Evolutionary conservation across 2,329 filamentous ascomycete species (phyloP), one percentile per base, ranked within the genome.

Genomic region (Emericellopsis cladophorae): DNA sequence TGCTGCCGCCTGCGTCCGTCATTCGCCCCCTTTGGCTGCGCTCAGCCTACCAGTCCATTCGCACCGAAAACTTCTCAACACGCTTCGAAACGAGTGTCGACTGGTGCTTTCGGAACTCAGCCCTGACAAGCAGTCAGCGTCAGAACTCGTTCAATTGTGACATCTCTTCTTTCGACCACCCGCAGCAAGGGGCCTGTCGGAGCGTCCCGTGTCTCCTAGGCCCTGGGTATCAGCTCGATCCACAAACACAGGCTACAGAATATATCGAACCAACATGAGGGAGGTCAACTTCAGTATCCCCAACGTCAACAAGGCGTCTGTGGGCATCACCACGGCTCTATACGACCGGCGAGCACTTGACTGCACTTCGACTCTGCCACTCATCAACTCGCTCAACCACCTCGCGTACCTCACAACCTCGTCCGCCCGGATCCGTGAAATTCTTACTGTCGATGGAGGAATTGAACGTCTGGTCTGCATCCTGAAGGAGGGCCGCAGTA

Each of bases 201-300:
- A 43, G 41, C 37, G 36, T 40, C 37, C 29, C 21, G 14, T 36
- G 15, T 15, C 26, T 29, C 26, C 26, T 29, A 29, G 35, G 42
- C 39, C 37, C 39, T 41, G 33, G 34, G 12, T 29, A 29, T 29
- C 26, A 29, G 12, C 26, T 29, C 26, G 26, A 29, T 29, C 12
- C 26, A 12, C 26, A 12, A 29, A 4, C 6, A 29, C 26, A 9
- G 26, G 7, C 26, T 12, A 29, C 26, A 29, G 6, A 29, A 29
- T 29, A 29, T 12, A 29, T 29, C 26, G 26, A 21, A 4, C 48
- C 76, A 90, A 62, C 66, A 98, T 98, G 92, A 86, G 92, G 70
- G 92, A 98, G 77, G 89, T 95, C 68, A 96, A 96, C 67, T 96
- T 96, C 68, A 95, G 89, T 68, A 95, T 96, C 61, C 90, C 92